Evolutionary conservation across 805 yeast species (phyloP), one percentile per base, ranked within the genome.

Genomic region (Debaryomyces maramus): DNA sequence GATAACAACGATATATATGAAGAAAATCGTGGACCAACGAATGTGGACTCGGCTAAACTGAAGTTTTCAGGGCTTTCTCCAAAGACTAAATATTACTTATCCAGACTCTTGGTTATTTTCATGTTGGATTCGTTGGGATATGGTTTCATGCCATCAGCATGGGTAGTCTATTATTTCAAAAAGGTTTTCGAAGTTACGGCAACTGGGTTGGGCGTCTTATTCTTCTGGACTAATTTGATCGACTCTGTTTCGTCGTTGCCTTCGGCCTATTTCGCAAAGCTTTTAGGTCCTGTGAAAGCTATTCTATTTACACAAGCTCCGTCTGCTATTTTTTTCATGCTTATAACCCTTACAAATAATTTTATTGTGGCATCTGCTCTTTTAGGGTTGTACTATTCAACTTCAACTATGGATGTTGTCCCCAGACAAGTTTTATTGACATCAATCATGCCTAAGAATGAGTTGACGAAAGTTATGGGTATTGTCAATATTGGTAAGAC

Each of bases 81-180:
- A 6, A 62, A 66, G 13, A 70, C 85, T 0, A 41, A 28, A 13
- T 49, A 64, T 6, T 63, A 75, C 6, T 55, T 83, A 34, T 58
- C 73, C 16, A 73, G 73, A 37, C 63, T 84, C 4, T 60, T 83
- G 17, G 58, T 74, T 5, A 72, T 83, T 13, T 90, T 89, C 55
- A 86, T 87, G 81, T 55, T 87, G 21, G 97, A 89, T 60, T 88
- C 96, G 1, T 72, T 89, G 36, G 97, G 95, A 0, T 81, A 80
- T 47, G 96, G 97, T 1, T 85, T 89, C 60, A 85, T 88, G 88
- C 82, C 95, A 2, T 71, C 81, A 32, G 84, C 96, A 1, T 90
- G 97, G 97, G 73, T 85, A 31, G 88, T 88, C 28, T 89, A 83
- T 57, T 89, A 86, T 61, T 83, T 87, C 67, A 77, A 80, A 40